Conservation (phyloP, 306 rosid species). For the Cucumis melo region DNA sequence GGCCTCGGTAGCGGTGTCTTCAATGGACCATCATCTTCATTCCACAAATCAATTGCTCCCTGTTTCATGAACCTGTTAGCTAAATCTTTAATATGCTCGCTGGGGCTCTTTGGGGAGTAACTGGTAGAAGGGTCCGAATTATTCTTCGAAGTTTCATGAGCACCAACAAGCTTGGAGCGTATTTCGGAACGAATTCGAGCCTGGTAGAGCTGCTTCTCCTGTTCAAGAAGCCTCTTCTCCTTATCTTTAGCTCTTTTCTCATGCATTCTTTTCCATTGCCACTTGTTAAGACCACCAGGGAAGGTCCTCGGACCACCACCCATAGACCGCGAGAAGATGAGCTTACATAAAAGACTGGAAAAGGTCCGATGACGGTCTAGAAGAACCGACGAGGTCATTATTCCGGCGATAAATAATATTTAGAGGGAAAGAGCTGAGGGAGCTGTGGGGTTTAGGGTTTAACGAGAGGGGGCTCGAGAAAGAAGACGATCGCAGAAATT, state of each 20-base stretch:
- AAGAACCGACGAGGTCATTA: conserved; percentile 37
- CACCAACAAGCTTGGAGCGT: conserved; percentile 42
- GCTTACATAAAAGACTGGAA: conserved; percentile 23
- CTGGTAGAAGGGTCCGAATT: conserved; percentile 11
- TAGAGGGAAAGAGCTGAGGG: background rate
- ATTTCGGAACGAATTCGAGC: conserved; percentile 83
- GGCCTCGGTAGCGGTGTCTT: conserved; percentile 8
- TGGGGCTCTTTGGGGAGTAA: conserved; percentile 48
- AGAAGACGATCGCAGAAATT: background rate
- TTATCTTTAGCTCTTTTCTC: conserved; percentile 78
- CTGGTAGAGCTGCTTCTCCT: conserved; percentile 74
- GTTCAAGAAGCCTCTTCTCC: conserved; percentile 46
- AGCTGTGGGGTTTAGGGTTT: conserved; percentile 1
- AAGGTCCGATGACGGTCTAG: conserved; percentile 21
- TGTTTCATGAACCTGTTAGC: conserved; percentile 69
- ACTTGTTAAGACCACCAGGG: conserved; percentile 79
- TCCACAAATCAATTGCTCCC: conserved; percentile 84
- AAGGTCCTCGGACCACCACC: conserved; percentile 95
- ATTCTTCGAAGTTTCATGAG: conserved; percentile 10
- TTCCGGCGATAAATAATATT: background rate
- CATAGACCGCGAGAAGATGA: conserved; percentile 41
- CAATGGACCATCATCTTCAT: conserved; percentile 53
- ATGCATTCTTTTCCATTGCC: conserved; percentile 99
- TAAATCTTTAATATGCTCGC: conserved; percentile 48
- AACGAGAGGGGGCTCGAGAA: background rate